Percentiles rank a stretch among this genome's conserved stretches.
Evolutionary conservation across 2,329 filamentous ascomycete genomes (phyloP).

Genomic region (Fusarium staphyleae): DNA sequence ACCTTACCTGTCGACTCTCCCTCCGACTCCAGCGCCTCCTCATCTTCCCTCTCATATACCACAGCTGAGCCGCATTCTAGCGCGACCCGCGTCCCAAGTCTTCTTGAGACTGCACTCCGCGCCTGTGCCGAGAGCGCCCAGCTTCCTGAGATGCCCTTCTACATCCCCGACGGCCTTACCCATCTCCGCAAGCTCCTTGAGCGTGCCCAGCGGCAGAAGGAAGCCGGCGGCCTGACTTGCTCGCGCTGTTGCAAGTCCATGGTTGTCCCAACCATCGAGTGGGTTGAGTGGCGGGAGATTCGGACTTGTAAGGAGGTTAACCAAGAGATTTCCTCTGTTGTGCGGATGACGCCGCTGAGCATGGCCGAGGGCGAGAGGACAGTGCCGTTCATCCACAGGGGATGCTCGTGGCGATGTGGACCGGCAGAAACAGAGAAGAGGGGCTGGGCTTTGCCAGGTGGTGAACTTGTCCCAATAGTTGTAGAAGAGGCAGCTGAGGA

Average conservation of each 20-base stretch:
- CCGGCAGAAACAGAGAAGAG: slow-evolving; percentile 38
- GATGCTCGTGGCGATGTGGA: slow-evolving; percentile 59
- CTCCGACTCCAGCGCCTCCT: slow-evolving; percentile 13
- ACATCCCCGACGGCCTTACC: slow-evolving; percentile 52
- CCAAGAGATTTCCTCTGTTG: slow-evolving; percentile 9
- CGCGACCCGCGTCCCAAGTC: slow-evolving; percentile 53
- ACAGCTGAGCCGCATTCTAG: slow-evolving; percentile 15
- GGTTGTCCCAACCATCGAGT: slow-evolving; percentile 61
- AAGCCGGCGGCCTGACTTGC: slow-evolving; percentile 59
- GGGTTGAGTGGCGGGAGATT: slow-evolving; percentile 68
- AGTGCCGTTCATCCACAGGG: slow-evolving; percentile 57
- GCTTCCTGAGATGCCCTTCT: slow-evolving; percentile 51
- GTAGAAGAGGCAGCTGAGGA: slow-evolving; percentile 5
- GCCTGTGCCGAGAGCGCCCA: slow-evolving; percentile 54
- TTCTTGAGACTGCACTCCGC: slow-evolving; percentile 59
- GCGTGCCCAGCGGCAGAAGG: slow-evolving; percentile 50
- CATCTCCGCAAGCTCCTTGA: slow-evolving; percentile 52
- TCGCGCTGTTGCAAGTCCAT: slow-evolving; percentile 58
- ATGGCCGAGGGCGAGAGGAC: slow-evolving; percentile 46
- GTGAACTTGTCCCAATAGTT: slow-evolving; percentile 19
- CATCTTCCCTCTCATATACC: slow-evolving; percentile 6
- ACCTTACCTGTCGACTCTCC: slow-evolving; percentile 34
- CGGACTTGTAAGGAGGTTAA: slow-evolving; percentile 25
- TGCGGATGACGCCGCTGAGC: slow-evolving; percentile 40
- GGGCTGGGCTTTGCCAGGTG: slow-evolving; percentile 34